Percentiles rank a stretch among this genome's conserved stretches.
Conservation (phyloP, 1,284 basidiomycete species). For the Agaricales sp. region DNA sequence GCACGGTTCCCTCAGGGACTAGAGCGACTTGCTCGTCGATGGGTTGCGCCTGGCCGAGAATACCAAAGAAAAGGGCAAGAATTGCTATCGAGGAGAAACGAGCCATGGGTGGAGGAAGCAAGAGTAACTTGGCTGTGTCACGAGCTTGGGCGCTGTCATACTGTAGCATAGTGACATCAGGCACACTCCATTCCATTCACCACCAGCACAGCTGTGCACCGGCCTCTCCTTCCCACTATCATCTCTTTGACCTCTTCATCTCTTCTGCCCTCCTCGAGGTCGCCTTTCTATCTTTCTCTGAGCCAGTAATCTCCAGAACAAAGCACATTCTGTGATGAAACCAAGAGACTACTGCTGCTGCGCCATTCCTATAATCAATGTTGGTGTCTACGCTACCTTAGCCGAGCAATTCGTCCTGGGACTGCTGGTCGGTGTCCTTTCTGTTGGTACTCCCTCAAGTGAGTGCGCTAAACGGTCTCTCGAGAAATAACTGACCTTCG, state of each 20-base stretch:
- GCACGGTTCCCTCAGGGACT: conserved; percentile 21
- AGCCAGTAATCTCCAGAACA: conserved; percentile 1
- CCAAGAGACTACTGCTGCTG: conserved; percentile 71
- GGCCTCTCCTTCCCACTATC: background rate
- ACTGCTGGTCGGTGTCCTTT: conserved; percentile 65
- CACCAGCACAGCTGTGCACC: background rate
- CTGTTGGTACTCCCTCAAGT: conserved; percentile 75
- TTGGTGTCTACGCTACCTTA: conserved; percentile 77
- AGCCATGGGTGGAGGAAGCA: conserved; percentile 25
- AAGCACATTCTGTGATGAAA: conserved; percentile 32
- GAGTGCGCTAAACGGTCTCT: conserved; percentile 27
- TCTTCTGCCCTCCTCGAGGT: conserved; percentile 10
- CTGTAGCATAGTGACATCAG: too few species aligned
- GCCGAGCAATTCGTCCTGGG: conserved; percentile 65
- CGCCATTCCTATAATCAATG: conserved; percentile 79
- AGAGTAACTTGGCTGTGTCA: background rate
- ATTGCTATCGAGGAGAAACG: conserved; percentile 21
- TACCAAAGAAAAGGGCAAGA: conserved; percentile 24
- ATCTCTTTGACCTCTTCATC: background rate
- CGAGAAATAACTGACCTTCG: conserved; percentile 10
- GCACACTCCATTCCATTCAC: too few species aligned
- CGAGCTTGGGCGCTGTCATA: conserved; percentile 1
- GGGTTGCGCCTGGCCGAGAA: conserved; percentile 20
- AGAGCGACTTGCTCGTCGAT: conserved; percentile 30
- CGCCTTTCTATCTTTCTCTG: conserved; percentile 9